These are phyloP conservation scores for Ajuga reptans DNA, from an alignment of 305 asterid species.

Conservation along the genomic window DNA sequence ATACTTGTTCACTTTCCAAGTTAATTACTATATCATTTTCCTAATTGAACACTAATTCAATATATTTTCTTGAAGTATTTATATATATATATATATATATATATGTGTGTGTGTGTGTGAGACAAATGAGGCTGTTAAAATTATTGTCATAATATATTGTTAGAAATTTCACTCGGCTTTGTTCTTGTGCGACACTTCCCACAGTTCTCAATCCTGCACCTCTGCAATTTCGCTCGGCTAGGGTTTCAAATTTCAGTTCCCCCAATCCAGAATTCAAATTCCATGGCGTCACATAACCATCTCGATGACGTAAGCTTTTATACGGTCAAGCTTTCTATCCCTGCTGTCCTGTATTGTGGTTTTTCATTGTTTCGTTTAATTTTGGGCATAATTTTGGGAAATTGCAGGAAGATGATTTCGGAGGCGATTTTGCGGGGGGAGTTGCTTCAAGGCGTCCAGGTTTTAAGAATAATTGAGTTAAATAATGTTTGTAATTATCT, in stretches of 20 bases:
- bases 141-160: too few species aligned
- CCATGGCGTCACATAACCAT: conserved; percentile 55
- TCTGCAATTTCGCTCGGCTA: conserved; percentile 17
- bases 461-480: conserved; percentile 16
- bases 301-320: conserved; percentile 47
- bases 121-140: too few species aligned
- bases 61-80: too few species aligned
- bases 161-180: neutral
- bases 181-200: conserved; percentile 16
- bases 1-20: too few species aligned
- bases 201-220: neutral
- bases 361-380: neutral
- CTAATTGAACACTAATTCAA: too few species aligned
- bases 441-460: conserved; percentile 47
- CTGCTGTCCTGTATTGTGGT: neutral
- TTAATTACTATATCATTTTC: too few species aligned
- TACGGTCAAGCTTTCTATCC: neutral
- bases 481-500: neutral
- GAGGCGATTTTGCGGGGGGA: conserved; percentile 56
- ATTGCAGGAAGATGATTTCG: conserved; percentile 62
- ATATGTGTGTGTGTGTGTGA: too few species aligned
- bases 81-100: too few species aligned
- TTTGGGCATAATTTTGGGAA: neutral
- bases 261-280: conserved; percentile 10
- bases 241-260: conserved; percentile 34